Conservation (phyloP, 768 basidiomycete species). For the Tulasnella calospora region DNA sequence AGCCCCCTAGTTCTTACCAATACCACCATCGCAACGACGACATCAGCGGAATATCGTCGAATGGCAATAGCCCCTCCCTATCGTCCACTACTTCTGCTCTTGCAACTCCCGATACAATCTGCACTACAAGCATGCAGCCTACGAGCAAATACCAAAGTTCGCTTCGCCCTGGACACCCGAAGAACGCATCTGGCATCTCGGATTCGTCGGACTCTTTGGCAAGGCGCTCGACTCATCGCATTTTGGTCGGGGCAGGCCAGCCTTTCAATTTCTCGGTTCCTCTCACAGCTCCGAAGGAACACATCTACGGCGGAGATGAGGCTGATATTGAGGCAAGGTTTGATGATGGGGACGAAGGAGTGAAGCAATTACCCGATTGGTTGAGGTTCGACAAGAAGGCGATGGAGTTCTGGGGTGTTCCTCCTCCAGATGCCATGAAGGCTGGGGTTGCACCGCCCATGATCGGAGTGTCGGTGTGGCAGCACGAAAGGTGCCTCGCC, state of each 20-base stretch:
- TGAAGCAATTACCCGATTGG: conserved; percentile 32
- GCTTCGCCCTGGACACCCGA: too few relatives aligned
- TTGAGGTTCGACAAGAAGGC: conserved; percentile 33
- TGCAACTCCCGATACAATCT: too few relatives aligned
- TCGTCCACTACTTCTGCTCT: too few relatives aligned
- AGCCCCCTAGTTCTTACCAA: too few relatives aligned
- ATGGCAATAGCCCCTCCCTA: too few relatives aligned
- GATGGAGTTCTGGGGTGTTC: conserved; percentile 36
- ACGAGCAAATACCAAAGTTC: too few relatives aligned
- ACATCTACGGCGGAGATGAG: neutral
- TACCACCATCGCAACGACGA: too few relatives aligned
- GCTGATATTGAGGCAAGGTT: conserved; percentile 26
- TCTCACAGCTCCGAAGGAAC: neutral
- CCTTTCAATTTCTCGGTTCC: conserved; percentile 22
- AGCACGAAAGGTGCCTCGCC: neutral
- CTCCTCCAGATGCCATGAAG: conserved; percentile 25
- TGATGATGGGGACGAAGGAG: conserved; percentile 7
- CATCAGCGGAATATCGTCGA: too few relatives aligned
- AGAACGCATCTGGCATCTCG: neutral
- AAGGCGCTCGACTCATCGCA: neutral
- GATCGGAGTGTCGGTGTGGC: conserved; percentile 18
- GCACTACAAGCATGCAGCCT: too few relatives aligned
- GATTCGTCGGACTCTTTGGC: neutral
- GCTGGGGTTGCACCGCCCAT: conserved; percentile 28
- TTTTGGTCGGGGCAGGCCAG: conserved; percentile 6